These are phyloP conservation scores for Coprinopsis strossmayeri DNA, from an alignment of 768 basidiomycete genomes.

Conservation along the genomic window DNA sequence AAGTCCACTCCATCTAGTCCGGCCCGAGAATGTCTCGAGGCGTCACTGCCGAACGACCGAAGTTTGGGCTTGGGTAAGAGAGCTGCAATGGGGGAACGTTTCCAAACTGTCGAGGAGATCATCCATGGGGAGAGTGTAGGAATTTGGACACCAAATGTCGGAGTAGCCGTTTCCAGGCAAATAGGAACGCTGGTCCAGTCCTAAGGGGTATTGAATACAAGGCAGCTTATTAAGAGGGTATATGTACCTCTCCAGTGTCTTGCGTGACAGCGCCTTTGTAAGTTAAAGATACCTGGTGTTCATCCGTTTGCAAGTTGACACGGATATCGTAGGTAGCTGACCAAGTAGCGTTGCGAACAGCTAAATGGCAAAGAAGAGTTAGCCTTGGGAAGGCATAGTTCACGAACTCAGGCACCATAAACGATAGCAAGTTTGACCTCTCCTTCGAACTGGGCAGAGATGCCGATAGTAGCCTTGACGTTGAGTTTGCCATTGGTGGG, in stretches of 20 bases:
- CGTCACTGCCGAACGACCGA: too few relatives aligned
- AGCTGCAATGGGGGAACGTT: too few relatives aligned
- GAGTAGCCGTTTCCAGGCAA: conserved; percentile 36
- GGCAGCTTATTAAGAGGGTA: not conserved
- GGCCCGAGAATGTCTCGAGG: too few relatives aligned
- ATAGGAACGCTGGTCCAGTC: conserved; percentile 36
- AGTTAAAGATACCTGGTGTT: conserved; percentile 28
- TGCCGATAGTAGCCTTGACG: conserved; percentile 24
- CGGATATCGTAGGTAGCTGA: conserved; percentile 30
- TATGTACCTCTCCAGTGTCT: conserved; percentile 32
- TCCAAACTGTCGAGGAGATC: conserved; percentile 10
- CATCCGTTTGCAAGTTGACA: conserved; percentile 31
- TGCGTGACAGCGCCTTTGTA: conserved; percentile 38
- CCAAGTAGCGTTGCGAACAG: not conserved
- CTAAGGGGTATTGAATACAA: conserved; percentile 13
- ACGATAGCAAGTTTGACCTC: conserved; percentile 32
- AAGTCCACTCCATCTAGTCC: too few relatives aligned
- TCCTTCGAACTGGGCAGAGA: conserved; percentile 29
- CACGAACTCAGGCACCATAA: conserved; percentile 26
- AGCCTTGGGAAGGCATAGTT: not conserved
- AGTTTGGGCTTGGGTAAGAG: too few relatives aligned
- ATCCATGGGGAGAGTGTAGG: conserved; percentile 32
- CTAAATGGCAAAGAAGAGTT: not conserved
- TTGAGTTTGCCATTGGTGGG: conserved; percentile 19
- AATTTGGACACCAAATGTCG: conserved; percentile 31